Percentiles rank a stretch among this genome's conserved stretches.
Evolutionary conservation across 495 filamentous ascomycete species (phyloP).

Genomic region (Neurospora sublineolata): DNA sequence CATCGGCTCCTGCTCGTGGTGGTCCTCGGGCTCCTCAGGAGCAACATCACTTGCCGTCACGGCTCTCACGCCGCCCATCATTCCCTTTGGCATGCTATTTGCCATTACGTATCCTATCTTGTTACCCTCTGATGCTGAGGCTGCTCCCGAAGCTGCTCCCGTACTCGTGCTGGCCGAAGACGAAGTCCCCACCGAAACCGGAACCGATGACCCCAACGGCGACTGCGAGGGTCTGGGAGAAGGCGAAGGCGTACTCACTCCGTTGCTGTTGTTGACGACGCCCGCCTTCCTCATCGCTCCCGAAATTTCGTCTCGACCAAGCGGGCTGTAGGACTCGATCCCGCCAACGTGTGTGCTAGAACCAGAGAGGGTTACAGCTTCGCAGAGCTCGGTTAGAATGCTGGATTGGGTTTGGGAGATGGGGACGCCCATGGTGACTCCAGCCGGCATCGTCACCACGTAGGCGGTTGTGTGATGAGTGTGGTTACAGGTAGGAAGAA

Average conservation of each 20-base stretch:
- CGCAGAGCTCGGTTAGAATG: slow-evolving; percentile 18
- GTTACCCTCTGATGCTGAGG: neutral
- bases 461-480: neutral
- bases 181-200: neutral
- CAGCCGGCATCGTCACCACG: too few relatives aligned
- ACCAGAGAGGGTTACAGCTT: slow-evolving; percentile 5
- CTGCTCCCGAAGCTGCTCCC: neutral
- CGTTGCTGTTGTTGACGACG: neutral
- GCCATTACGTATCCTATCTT: neutral
- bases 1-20: neutral
- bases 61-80: neutral
- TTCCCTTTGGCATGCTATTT: neutral
- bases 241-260: neutral
- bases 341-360: neutral
- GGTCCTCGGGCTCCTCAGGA: neutral
- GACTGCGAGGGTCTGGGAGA: neutral
- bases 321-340: slow-evolving; percentile 12
- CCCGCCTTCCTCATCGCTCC: neutral
- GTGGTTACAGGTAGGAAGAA: neutral
- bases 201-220: neutral
- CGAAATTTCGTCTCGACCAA: neutral
- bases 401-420: slow-evolving; percentile 13
- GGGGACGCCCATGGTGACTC: neutral
- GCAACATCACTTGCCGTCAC: neutral
- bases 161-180: neutral